Evolutionary conservation across 805 yeast species (phyloP), one percentile per base, ranked within the genome.

Genomic region (Kodamaea jinghongensis): DNA sequence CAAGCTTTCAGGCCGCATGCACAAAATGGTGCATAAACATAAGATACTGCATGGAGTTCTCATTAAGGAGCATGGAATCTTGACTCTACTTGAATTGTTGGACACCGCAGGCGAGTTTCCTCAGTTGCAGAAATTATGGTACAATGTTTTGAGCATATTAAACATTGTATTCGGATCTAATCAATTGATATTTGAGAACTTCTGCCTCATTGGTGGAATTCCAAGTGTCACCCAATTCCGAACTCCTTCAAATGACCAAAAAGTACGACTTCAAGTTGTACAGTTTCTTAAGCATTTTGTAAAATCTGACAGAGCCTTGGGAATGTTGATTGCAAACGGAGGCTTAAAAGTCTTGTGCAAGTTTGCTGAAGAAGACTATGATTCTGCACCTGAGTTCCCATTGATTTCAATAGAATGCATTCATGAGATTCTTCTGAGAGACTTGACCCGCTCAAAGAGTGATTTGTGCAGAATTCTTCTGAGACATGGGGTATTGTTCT

Each of bases 351-450:
- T 73, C 3, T 54, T 74, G 22, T 51, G 72, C 1, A 67, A 69
- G 28, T 69, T 74, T 44, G 60, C 73, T 3, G 76, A 72, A 40
- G 76, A 69, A 39, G 76, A 73, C 43, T 63, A 65, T 38, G 71
- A 64, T 30, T 30, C 56, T 1, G 51, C 61, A 3, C 74, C 71
- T 0, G 60, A 56, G 12, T 60, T 70, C 40, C 65, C 74, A 2
- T 38, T 62, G 7, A 64, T 62, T 12, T 52, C 71, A 3, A 59
- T 71, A 15, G 64, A 68, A 14, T 55, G 65, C 27, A 57, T 71
- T 12, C 58, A 60, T 41, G 58, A 49, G 17, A 54, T 70, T 3
- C 52, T 73, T 34, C 51, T 64, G 14, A 57, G 58, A 15, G 64
- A 62, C 30, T 54, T 70, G 34, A 54, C 67, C 2, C 48, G 70